Evolutionary conservation across 2,329 filamentous ascomycete genomes (phyloP).

Genomic region (Pyrenophora teres): DNA sequence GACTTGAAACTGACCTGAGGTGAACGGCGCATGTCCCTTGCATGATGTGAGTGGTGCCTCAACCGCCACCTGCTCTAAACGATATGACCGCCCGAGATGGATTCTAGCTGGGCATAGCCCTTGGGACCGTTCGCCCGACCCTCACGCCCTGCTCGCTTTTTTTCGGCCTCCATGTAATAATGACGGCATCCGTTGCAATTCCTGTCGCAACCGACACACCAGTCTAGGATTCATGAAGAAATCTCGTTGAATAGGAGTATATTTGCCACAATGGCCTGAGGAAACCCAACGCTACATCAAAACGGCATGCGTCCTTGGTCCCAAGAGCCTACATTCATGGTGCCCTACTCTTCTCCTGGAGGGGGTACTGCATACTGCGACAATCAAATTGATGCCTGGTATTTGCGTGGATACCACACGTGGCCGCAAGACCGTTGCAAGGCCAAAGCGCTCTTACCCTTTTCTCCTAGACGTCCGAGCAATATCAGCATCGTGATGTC

Average conservation of each 20-base stretch:
- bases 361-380: neutral
- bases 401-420: conserved; percentile 6
- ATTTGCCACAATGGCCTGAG: neutral
- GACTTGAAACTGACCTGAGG: conserved; percentile 8
- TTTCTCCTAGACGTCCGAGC: neutral
- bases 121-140: neutral
- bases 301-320: neutral
- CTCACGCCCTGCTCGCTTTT: neutral
- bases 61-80: conserved; percentile 11
- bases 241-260: neutral
- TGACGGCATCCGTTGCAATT: too few species aligned
- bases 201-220: too few species aligned
- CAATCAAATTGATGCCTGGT: neutral
- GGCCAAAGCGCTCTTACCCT: conserved; percentile 3
- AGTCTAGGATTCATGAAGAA: too few species aligned
- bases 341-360: neutral
- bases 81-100: conserved; percentile 4
- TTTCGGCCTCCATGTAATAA: too few species aligned
- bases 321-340: neutral
- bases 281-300: neutral
- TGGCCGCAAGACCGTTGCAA: conserved; percentile 11
- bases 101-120: neutral
- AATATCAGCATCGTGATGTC: conserved; percentile 1
- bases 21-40: conserved; percentile 7
- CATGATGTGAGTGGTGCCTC: conserved; percentile 5